Conservation (phyloP, 2,329 filamentous ascomycete genomes). For the Ambrosiella cleistominuta region DNA sequence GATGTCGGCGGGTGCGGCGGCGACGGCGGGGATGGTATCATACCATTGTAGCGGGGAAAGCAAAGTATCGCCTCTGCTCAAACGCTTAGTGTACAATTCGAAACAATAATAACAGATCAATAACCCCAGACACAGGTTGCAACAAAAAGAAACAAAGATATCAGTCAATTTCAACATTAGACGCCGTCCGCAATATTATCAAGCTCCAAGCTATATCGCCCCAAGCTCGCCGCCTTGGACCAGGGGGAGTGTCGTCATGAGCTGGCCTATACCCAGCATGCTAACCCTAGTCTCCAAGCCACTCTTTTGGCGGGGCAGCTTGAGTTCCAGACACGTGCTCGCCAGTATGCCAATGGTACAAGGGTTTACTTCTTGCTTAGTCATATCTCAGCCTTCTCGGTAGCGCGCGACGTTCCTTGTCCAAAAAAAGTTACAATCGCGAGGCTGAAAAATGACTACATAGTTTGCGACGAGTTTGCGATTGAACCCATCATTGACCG, state of each 20-base stretch:
- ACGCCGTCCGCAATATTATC: slow-evolving; percentile 5
- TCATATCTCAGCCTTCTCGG: not conserved
- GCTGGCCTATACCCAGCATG: not conserved
- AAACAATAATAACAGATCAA: not conserved
- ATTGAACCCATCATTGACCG: not conserved
- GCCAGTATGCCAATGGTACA: not conserved
- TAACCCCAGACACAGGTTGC: not conserved
- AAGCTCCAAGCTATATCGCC: not conserved
- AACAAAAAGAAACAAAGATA: not conserved
- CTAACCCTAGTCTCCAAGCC: not conserved
- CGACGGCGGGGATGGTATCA: not conserved
- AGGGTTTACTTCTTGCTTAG: not conserved
- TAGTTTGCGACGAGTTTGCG: not conserved
- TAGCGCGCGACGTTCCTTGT: not conserved
- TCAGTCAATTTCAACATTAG: no score
- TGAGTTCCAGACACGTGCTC: not conserved
- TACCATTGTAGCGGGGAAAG: slow-evolving; percentile 2
- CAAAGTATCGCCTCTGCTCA: not conserved
- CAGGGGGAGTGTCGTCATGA: slow-evolving; percentile 1
- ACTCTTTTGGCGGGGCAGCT: not conserved
- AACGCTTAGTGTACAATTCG: not conserved
- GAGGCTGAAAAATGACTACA: not conserved
- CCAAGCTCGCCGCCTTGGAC: not conserved
- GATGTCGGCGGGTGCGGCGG: slow-evolving; percentile 16
- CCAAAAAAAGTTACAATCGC: not conserved